Evolutionary conservation across 2,329 filamentous ascomycete genomes (phyloP).

Genomic region (Claviceps monticola): DNA sequence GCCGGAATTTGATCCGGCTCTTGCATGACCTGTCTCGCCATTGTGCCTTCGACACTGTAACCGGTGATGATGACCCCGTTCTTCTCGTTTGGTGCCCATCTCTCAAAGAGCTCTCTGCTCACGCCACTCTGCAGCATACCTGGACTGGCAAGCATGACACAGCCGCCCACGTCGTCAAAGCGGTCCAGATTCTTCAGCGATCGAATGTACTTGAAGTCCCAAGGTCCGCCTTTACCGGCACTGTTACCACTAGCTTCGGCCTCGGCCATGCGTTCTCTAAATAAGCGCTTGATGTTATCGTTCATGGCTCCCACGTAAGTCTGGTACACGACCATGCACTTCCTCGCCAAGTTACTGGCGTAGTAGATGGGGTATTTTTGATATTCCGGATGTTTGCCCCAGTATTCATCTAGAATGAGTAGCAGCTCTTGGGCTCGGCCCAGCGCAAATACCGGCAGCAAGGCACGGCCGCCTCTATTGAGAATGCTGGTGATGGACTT

Average conservation of each 20-base stretch:
- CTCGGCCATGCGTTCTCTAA: slow-evolving; percentile 82
- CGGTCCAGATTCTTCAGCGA: slow-evolving; percentile 85
- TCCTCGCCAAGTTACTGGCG: slow-evolving; percentile 82
- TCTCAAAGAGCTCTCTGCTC: slow-evolving; percentile 78
- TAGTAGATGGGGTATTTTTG: slow-evolving; percentile 95
- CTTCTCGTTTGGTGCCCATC: slow-evolving; percentile 91
- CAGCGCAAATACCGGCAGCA: slow-evolving; percentile 92
- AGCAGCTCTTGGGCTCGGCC: slow-evolving; percentile 88
- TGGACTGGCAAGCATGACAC: slow-evolving; percentile 92
- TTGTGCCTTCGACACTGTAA: slow-evolving; percentile 96
- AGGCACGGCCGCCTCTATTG: slow-evolving; percentile 78
- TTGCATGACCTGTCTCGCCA: slow-evolving; percentile 91
- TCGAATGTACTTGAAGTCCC: slow-evolving; percentile 93
- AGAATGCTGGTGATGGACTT: slow-evolving; percentile 86
- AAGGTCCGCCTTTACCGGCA: slow-evolving; percentile 68
- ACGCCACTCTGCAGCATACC: slow-evolving; percentile 98
- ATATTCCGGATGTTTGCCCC: slow-evolving; percentile 76
- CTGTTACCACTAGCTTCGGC: slow-evolving; percentile 68
- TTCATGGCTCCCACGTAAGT: slow-evolving; percentile 99
- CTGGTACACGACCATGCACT: slow-evolving; percentile 98
- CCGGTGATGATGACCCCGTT: slow-evolving; percentile 98
- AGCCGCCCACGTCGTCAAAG: slow-evolving; percentile 90
- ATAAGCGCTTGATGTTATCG: slow-evolving; percentile 95
- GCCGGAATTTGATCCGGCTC: slow-evolving; percentile 92
- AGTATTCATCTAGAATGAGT: slow-evolving; percentile 93